Conservation (phyloP, 768 basidiomycete genomes). For the Rhizopogon rudus region DNA sequence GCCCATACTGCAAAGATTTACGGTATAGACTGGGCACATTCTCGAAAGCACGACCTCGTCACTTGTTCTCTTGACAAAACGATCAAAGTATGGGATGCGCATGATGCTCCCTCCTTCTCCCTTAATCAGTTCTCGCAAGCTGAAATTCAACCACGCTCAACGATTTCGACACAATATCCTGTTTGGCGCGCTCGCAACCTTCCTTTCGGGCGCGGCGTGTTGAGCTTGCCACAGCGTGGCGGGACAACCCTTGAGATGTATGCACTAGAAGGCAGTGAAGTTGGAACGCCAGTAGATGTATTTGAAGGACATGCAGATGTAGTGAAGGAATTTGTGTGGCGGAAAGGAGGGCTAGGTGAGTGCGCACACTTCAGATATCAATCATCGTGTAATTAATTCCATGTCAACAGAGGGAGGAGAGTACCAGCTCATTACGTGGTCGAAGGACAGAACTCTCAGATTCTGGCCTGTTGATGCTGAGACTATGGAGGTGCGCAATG, state of each 20-base stretch:
- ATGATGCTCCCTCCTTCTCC: constrained; percentile 13
- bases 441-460: constrained; percentile 85
- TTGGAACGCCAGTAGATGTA: constrained; percentile 48
- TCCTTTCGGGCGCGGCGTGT: constrained; percentile 86
- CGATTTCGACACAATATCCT: constrained; percentile 76
- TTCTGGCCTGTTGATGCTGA: constrained; percentile 85
- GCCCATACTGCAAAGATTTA: constrained; percentile 94
- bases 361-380: not conserved
- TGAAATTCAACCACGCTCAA: constrained; percentile 36
- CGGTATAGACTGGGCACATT: constrained; percentile 94
- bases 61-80: constrained; percentile 95
- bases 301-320: constrained; percentile 91
- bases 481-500: constrained; percentile 52
- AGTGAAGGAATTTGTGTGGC: constrained; percentile 98
- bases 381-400: not conserved
- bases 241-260: constrained; percentile 86
- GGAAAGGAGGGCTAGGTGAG: constrained; percentile 57
- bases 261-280: constrained; percentile 26
- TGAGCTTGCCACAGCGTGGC: constrained; percentile 86
- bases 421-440: constrained; percentile 70
- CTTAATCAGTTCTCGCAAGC: constrained; percentile 8
- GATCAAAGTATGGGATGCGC: constrained; percentile 75
- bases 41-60: constrained; percentile 68
- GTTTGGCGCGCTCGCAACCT: constrained; percentile 92
- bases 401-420: constrained; percentile 39